Conservation (phyloP, 768 basidiomycete genomes). For the Naematelia aurantialba region DNA sequence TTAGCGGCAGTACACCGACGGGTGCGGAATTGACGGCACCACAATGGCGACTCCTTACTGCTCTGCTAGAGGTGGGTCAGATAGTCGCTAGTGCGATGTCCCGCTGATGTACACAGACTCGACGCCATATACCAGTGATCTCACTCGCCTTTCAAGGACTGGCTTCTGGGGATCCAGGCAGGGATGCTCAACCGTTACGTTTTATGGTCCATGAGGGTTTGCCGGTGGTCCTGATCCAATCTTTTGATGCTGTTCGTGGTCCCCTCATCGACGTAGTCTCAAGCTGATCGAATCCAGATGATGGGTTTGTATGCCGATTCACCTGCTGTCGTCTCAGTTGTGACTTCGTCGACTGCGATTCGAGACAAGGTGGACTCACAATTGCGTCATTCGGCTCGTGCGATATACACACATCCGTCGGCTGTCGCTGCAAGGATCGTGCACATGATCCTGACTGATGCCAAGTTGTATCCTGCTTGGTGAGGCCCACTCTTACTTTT, state of each 20-base stretch:
- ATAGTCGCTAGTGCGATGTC: not conserved
- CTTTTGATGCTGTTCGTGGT: constrained; percentile 44
- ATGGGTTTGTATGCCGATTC: constrained; percentile 50
- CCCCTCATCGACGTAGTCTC: constrained; percentile 1
- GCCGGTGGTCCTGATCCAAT: constrained; percentile 44
- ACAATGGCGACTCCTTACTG: constrained; percentile 44
- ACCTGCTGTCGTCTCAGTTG: constrained; percentile 47
- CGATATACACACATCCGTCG: constrained; percentile 46
- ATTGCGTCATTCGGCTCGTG: constrained; percentile 38
- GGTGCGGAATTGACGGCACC: constrained; percentile 39
- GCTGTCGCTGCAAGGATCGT: constrained; percentile 47
- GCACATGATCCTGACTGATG: constrained; percentile 63
- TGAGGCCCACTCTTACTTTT: constrained; percentile 49
- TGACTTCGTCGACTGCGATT: constrained; percentile 34
- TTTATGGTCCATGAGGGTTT: constrained; percentile 46
- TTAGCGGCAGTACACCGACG: constrained; percentile 54
- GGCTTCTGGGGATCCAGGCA: constrained; percentile 38
- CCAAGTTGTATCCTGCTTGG: constrained; percentile 79
- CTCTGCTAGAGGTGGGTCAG: constrained; percentile 42
- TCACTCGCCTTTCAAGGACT: constrained; percentile 47
- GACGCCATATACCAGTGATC: constrained; percentile 41
- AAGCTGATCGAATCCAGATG: constrained; percentile 27
- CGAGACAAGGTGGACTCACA: constrained; percentile 47
- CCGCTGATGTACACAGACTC: constrained; percentile 43
- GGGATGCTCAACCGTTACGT: constrained; percentile 44